A percentile compares a stretch with the other conserved stretches of the same genome.
phyloP scores from a whole-genome alignment of 495 filamentous ascomycete species.

The Hypoxylon lienhwacheense region DNA sequence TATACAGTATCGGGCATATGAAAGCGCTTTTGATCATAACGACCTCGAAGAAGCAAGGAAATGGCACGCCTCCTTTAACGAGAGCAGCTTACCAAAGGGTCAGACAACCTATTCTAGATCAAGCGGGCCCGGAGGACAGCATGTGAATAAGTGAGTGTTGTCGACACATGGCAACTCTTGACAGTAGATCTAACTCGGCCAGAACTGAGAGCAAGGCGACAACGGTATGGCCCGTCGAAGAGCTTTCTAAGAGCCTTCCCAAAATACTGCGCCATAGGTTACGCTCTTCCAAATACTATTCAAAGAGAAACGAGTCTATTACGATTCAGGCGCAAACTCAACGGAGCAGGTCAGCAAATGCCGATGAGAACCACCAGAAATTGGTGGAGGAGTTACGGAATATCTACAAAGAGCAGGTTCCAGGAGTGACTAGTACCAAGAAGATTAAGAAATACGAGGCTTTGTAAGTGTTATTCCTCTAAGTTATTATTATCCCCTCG shows the following conservation, averaged over 20 bases:
- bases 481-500: conserved; percentile 3
- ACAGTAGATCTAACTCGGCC: conserved; percentile 11
- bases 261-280: conserved; percentile 65
- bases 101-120: conserved; percentile 77
- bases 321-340: conserved; percentile 49
- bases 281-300: conserved; percentile 68
- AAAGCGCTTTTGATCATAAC: conserved; percentile 51
- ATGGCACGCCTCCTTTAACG: conserved; percentile 71
- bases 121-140: conserved; percentile 92
- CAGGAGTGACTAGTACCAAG: conserved; percentile 41
- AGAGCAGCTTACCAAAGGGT: conserved; percentile 65
- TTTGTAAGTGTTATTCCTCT: conserved; percentile 35
- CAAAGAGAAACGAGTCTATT: conserved; percentile 60
- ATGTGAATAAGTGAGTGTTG: conserved; percentile 83
- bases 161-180: neutral
- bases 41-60: conserved; percentile 69
- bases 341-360: conserved; percentile 50
- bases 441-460: conserved; percentile 47
- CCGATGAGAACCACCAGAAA: conserved; percentile 49
- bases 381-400: conserved; percentile 56
- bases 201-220: conserved; percentile 96
- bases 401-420: conserved; percentile 59
- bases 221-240: conserved; percentile 58
- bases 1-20: conserved; percentile 42
- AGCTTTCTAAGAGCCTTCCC: conserved; percentile 66